Conservation (phyloP, 2,329 filamentous ascomycete genomes). For the Aspergillus sp. region DNA sequence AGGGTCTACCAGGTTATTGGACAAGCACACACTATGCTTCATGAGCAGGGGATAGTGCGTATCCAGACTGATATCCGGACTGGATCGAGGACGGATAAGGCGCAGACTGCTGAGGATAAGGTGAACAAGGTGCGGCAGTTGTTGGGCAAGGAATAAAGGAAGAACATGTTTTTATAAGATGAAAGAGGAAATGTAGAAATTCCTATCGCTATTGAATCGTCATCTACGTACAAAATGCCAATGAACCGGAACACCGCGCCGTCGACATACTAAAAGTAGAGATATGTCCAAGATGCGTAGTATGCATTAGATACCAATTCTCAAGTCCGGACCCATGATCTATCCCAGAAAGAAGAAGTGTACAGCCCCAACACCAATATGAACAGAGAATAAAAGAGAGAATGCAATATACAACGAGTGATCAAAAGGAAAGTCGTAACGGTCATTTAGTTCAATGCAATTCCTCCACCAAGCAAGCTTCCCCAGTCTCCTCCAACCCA, state of each 20-base stretch:
- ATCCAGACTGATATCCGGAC: conserved; percentile 86
- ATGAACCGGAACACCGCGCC: not conserved
- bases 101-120: conserved; percentile 73
- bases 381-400: not conserved
- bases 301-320: too few relatives aligned
- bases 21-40: conserved; percentile 74
- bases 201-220: not conserved
- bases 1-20: conserved; percentile 77
- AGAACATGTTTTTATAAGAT: too few relatives aligned
- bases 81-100: conserved; percentile 82
- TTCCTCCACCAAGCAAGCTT: conserved; percentile 33
- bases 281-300: too few relatives aligned
- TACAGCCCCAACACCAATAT: not conserved
- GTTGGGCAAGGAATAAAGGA: conserved; percentile 21
- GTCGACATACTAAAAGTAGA: not conserved
- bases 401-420: conserved; percentile 1
- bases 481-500: conserved; percentile 40
- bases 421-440: not conserved
- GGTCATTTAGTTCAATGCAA: conserved; percentile 21
- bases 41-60: conserved; percentile 67
- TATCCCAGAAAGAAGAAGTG: not conserved
- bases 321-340: not conserved
- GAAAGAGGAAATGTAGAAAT: too few relatives aligned
- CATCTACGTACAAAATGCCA: conserved; percentile 1
- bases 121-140: conserved; percentile 56